These are phyloP conservation scores for Solanum hybrid DNA, from an alignment of 305 asterid genomes.

Conservation along the genomic window DNA sequence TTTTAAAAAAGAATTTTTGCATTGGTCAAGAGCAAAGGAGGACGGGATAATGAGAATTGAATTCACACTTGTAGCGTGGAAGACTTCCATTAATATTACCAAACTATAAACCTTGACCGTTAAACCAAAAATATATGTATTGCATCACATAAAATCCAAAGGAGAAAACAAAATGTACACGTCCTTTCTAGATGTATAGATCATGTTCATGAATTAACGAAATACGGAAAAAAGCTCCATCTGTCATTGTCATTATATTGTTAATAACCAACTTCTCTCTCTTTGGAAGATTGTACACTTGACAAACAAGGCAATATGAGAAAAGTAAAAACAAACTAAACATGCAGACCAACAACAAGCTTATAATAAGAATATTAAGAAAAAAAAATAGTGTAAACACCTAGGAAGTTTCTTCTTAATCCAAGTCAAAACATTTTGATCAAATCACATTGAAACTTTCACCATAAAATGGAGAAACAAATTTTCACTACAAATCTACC, in stretches of 20 bases:
- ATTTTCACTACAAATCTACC: neutral
- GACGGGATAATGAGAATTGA: neutral
- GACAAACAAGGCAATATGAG: neutral
- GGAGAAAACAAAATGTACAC: neutral
- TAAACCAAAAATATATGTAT: neutral
- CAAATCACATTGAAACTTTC: neutral
- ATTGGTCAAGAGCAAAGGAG: neutral
- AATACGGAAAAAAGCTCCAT: neutral
- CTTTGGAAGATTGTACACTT: neutral
- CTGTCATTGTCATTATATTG: neutral
- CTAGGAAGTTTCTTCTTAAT: neutral
- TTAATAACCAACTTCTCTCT: neutral
- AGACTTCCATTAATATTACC: neutral
- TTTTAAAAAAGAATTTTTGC: neutral
- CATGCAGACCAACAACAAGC: neutral
- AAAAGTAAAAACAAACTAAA: neutral
- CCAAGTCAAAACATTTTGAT: neutral
- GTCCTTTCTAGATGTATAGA: neutral
- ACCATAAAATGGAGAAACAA: neutral
- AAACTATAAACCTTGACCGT: neutral
- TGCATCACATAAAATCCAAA: neutral
- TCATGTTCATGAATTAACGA: neutral
- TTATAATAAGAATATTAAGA: neutral
- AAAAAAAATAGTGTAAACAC: neutral
- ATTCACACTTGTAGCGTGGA: neutral